Base-by-base conservation (phyloP, 345 rosid genomes). In the Rhizophora mangle region DNA sequence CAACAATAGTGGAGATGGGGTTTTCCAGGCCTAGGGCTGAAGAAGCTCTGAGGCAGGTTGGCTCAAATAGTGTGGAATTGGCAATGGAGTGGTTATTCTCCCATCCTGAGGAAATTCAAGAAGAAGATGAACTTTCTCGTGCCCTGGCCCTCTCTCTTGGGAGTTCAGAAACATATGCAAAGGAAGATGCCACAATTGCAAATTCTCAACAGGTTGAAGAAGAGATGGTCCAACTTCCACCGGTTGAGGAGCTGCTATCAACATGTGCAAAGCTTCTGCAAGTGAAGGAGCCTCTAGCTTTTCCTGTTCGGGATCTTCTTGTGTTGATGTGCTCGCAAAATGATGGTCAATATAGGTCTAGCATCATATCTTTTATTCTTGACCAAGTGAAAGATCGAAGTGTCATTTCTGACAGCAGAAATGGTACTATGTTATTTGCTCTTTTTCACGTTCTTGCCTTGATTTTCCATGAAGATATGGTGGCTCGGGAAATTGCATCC, bases 31-130 rank as follows among this genome's bases (percentile, higher is more conserved):
- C 90, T 53, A 87, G 98, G 80, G 98, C 97, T 8, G 98, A 94
- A 76, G 97, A 94, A 83, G 97, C 98, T 58, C 75, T 94, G 72
- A 86, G 98, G 82, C 98, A 88, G 70, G 95, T 94, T 69, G 95
- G 92, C 68, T 87, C 95, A 51, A 88, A 87, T 66, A 91, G 96
- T 80, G 98, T 94, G 75, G 98, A 94, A 78, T 74, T 91, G 83
- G 98, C 98, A 63, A 94, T 87, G 95, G 98, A 94, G 79, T 94
- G 98, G 98, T 80, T 94, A 72, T 91, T 86, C 79, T 84, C 98
- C 71, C 97, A 91, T 82, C 89, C 89, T 6, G 98, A 91, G 81
- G 98, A 94, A 82, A 59, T 75, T 76, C 93, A 73, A 77, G 98
- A 94, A 80, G 98, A 94, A 70, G 98, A 94, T 85, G 97, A 94